Base-by-base conservation (phyloP, 2,329 filamentous ascomycete species). In the Diatrype stigma region DNA sequence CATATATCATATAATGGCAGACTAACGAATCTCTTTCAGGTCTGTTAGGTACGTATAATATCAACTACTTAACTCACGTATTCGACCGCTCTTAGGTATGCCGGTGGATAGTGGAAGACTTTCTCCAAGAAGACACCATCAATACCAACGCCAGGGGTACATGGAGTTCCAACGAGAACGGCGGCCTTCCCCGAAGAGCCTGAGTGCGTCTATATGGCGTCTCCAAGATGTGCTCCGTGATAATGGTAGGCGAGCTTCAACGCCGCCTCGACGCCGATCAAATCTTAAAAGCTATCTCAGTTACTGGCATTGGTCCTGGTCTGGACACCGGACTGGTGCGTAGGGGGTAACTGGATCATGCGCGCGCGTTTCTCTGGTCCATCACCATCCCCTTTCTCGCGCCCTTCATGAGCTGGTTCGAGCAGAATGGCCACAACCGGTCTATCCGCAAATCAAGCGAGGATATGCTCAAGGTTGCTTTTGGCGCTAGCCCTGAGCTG, bases 181-280 rank as follows among this genome's bases (percentile, higher is more conserved):
- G 19, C 6, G 40, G 23, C 12, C 21, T 26, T 16, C 14, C 40
- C 12, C 22, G 19, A 23, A 22, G 40, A 42, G 40, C 19, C 14
- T 17, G 40, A 4, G 19, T 16, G 16, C 21, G 40, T 19, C 40
- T 17, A 26, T 42, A 42, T 26, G 40, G 40, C 14, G 21, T 26
- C 12, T n/a, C 40, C 23, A 42, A 26, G 40, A 22, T 42, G 40
- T 49, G 38, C 11, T 6, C 23, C 26, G 17, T 49, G 14, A 49
- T 49, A 38, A 49, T 34, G 19, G 26, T 49, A 32, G 37, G 37
- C 7, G 47, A 49, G 28, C 28, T 45, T n/a, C 40, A 42, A n/a
- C 40, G 40, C 21, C 40, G 40, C 6, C 19, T 42, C 12, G 40
- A 42, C 22, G 22, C 40, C 19, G 40, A 42, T 19, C 21, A 17